A percentile compares a stretch with the other conserved stretches of the same genome.
phyloP scores from a whole-genome alignment of 129 eudicot genomes.

The Apium graveolens region DNA sequence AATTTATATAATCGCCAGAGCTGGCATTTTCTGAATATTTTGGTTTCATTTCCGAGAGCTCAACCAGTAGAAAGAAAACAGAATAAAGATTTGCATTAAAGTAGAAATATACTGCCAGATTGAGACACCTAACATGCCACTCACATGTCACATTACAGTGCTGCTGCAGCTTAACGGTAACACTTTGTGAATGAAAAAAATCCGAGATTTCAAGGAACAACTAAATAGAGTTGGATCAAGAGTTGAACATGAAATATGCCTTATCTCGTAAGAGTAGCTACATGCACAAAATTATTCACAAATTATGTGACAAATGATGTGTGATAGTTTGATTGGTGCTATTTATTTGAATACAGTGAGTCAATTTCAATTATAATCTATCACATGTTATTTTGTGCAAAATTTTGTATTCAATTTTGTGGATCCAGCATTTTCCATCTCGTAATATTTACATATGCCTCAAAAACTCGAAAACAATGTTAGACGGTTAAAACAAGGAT shows the following conservation, averaged over 20 bases:
- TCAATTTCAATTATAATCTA: no score
- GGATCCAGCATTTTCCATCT: no score
- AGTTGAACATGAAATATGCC: background rate
- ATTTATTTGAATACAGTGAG: no score
- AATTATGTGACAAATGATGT: no score
- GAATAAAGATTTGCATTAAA: conserved; percentile 2
- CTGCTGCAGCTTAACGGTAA: background rate
- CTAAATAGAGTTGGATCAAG: background rate
- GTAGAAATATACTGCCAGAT: conserved; percentile 7
- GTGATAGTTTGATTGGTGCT: no score
- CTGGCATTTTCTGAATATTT: conserved; percentile 8
- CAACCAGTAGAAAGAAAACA: conserved; percentile 1
- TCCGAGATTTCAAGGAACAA: background rate
- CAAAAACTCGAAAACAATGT: background rate
- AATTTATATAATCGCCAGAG: background rate
- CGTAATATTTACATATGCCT: background rate
- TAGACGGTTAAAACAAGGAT: background rate
- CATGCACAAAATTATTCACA: no score
- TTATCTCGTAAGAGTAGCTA: background rate
- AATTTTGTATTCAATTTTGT: no score
- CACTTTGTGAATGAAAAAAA: background rate
- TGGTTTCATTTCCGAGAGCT: conserved; percentile 2
- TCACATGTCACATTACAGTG: conserved; percentile 3
- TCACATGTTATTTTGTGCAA: no score
- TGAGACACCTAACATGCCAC: conserved; percentile 2